Evolutionary conservation across 768 basidiomycete species (phyloP).

Genomic region (Trametes elegans): DNA sequence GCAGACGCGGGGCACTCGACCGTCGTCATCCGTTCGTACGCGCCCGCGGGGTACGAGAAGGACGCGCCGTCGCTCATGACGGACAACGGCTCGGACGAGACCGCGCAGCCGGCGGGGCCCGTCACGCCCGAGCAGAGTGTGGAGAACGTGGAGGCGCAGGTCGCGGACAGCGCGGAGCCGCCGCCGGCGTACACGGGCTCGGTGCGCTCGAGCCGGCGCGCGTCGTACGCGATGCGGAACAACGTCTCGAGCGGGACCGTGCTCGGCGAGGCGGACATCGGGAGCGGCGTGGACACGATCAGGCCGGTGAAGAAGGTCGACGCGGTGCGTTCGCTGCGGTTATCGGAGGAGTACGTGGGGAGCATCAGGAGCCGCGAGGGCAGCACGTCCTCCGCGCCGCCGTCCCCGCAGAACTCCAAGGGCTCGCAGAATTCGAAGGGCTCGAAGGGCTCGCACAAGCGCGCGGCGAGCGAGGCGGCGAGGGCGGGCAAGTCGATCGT

Average conservation of each 20-base stretch:
- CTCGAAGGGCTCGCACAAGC: slow-evolving; percentile 41
- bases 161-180: slow-evolving; percentile 41
- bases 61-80: slow-evolving; percentile 41
- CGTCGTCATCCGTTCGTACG: slow-evolving; percentile 54
- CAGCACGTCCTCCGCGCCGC: slow-evolving; percentile 41
- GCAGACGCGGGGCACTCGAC: slow-evolving; percentile 65
- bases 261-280: slow-evolving; percentile 79
- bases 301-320: slow-evolving; percentile 93
- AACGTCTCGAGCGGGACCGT: slow-evolving; percentile 69
- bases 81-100: slow-evolving; percentile 40
- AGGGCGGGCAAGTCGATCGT: slow-evolving; percentile 70
- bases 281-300: slow-evolving; percentile 86
- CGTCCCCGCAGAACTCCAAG: slow-evolving; percentile 44
- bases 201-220: slow-evolving; percentile 58
- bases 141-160: slow-evolving; percentile 13
- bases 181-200: slow-evolving; percentile 78
- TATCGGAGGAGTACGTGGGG: slow-evolving; percentile 82
- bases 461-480: slow-evolving; percentile 52
- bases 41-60: slow-evolving; percentile 38
- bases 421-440: no score
- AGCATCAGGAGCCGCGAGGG: slow-evolving; percentile 57
- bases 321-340: slow-evolving; percentile 65
- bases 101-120: slow-evolving; percentile 42
- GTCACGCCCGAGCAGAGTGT: slow-evolving; percentile 33
- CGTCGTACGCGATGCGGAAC: slow-evolving; percentile 78